Evolutionary conservation across 1,284 basidiomycete species (phyloP), one percentile per base, ranked within the genome.

Genomic region (Austropuccinia psidii): DNA sequence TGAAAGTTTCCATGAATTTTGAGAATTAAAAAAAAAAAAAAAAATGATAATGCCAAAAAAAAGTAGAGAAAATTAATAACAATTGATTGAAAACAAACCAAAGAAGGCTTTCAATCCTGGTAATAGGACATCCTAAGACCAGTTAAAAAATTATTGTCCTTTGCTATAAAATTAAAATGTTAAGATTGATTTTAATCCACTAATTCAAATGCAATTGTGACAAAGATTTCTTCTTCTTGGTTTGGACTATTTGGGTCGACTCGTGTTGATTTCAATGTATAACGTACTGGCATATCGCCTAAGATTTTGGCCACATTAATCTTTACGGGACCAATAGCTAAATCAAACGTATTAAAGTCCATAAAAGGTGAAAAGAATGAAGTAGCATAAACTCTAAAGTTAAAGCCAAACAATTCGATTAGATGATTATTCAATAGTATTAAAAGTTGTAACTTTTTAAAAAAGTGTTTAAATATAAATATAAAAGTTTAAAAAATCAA

Each of bases 221-320:
- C 77, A 75, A 82, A 82, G 8, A 78, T 78, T 47, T 81, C 75
- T 50, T 81, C 79, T 61, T 83, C 82, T 19, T 43, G 6, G 1
- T 76, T 75, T 2, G 75, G 76, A 2, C 70, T 49, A 2, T 29
- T 37, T 0, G 70, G 62, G 1, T 52, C 75, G 17, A 76, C 43
- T 2, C 78, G 50, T 1, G 79, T 80, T 15, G 79, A 79, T 15
- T 82, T 75, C 0, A 83, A 77, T 4, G 82, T 81, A 74, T 83
- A 83, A 4, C 82, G 76, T 17, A 83, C 79, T 0, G 82, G 82
- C 82, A 82, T 82, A 39, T 81, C 78, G 17, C 62, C 73, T 60
- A 79, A 78, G 33, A 75, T 76, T 11, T 64, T 54, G 0, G 66
- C 75, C 24, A 79, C 55, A 60, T 78, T 76, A 27, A 76, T 65